Base-by-base conservation (phyloP, 345 rosid species). In the Kernera saxatilis region DNA sequence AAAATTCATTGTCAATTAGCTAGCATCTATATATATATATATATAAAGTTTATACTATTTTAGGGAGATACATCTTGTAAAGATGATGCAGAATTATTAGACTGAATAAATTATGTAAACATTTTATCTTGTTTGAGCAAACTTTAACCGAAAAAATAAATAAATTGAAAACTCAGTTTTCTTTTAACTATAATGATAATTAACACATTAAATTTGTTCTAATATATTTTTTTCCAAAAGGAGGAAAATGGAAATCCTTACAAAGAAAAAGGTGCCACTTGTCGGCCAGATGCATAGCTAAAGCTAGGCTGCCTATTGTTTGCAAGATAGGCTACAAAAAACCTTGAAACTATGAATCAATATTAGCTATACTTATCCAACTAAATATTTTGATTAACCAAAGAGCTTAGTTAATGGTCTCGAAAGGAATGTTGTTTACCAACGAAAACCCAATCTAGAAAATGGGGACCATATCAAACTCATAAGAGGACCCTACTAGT, bases 341-440 rank as follows among this genome's bases (percentile, higher is more conserved):
- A 15, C 59, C 69, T 71, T 50, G 75, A 52, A 61, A 51, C 13
- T 39, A 39, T 71, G 61, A 71, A 71, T 71, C n/a, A n/a, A 32
- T 40, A 35, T 44, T 66, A 36, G 15, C 2, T 26, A 53, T 37
- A 53, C 62, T 67, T 26, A 40, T 52, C 41, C 19, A 67, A 40
- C 50, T 40, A 70, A 70, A 56, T 69, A n/a, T 56, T 56, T 54
- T 69, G 35, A 56, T 57, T 36, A 46, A 35, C 26, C 37, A 53
- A 52, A 53, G 27, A 53, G 27, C 19, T 51, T 37, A 23, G 30
- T 58, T 66, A 51, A 39, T 23, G 33, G 23, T 52, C 61, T 52
- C 61, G 51, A 67, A 53, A 54, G 52, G 72, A 30, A 41, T 40
- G 72, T 26, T 37, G 50, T 25, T 67, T 66, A 36, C 25, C 6